These are phyloP conservation scores for Paraleonurus japonicus DNA, from an alignment of 257 asterid genomes.

Conservation along the genomic window DNA sequence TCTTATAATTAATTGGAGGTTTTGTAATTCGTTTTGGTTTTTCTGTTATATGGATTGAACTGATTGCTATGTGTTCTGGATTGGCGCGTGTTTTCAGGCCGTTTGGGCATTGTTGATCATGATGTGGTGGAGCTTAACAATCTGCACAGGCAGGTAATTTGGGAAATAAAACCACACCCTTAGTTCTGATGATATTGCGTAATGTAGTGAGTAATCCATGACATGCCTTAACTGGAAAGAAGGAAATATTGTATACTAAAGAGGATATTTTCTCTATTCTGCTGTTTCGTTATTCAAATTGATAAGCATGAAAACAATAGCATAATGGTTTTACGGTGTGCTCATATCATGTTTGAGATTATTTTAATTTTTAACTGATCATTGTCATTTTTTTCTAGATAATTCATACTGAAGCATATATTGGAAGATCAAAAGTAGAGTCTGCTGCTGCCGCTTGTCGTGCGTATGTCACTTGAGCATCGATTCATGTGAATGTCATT, in stretches of 20 bases:
- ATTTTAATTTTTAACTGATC: constrained; percentile 18
- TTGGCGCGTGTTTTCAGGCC: constrained; percentile 47
- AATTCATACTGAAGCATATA: constrained; percentile 88
- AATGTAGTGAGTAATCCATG: neutral
- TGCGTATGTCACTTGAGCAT: constrained; percentile 52
- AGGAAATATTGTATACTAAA: neutral
- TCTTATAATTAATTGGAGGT: neutral
- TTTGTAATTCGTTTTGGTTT: neutral
- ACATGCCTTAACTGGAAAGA: neutral
- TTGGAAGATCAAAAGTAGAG: constrained; percentile 94
- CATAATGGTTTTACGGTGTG: neutral
- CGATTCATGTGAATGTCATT: neutral
- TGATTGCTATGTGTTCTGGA: constrained; percentile 8
- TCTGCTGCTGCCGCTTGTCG: constrained; percentile 98
- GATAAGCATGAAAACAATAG: neutral
- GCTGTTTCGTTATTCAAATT: neutral
- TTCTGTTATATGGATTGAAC: constrained; percentile 12
- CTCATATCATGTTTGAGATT: constrained; percentile 13
- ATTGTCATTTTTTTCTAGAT: constrained; percentile 43
- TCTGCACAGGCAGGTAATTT: constrained; percentile 87
- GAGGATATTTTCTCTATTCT: neutral
- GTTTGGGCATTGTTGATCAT: constrained; percentile 94
- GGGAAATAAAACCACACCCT: neutral
- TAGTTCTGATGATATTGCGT: neutral
- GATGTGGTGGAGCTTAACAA: constrained; percentile 96